Conservation (phyloP, 2,329 filamentous ascomycete genomes). For the Cladophialophora carrionii region DNA sequence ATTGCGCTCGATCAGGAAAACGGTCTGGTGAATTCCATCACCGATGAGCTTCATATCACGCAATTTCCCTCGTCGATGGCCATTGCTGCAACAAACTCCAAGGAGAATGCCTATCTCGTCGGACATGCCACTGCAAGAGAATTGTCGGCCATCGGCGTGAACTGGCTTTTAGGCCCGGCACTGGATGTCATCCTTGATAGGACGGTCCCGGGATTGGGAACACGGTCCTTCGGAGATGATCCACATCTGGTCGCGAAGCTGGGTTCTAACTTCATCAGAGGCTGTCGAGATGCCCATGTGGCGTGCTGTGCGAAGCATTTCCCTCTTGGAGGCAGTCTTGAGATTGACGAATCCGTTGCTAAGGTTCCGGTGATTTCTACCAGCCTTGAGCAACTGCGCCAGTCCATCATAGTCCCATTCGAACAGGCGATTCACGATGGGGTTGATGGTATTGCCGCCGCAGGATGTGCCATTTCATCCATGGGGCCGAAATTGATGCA, state of each 20-base stretch:
- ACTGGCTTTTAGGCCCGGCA: conserved; percentile 90
- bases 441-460: conserved; percentile 91
- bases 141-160: conserved; percentile 87
- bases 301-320: conserved; percentile 95
- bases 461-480: conserved; percentile 88
- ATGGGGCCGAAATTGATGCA: conserved; percentile 92
- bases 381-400: conserved; percentile 83
- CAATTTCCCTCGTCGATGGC: conserved; percentile 98
- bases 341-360: conserved; percentile 84
- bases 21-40: conserved; percentile 93
- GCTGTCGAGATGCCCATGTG: conserved; percentile 86
- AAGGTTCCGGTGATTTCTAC: conserved; percentile 95
- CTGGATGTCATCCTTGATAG: conserved; percentile 92
- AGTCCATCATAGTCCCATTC: conserved; percentile 87
- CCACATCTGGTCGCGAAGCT: conserved; percentile 93
- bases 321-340: conserved; percentile 90
- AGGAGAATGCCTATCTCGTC: conserved; percentile 81
- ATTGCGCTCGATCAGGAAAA: conserved; percentile 96
- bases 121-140: conserved; percentile 92
- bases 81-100: conserved; percentile 84
- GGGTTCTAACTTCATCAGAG: conserved; percentile 86
- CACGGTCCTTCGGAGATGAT: conserved; percentile 86
- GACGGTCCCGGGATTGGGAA: conserved; percentile 83
- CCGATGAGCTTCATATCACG: conserved; percentile 90
- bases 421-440: conserved; percentile 84